Base-by-base conservation (phyloP, 2,329 filamentous ascomycete species). In the Ilyonectria mors-panacis region DNA sequence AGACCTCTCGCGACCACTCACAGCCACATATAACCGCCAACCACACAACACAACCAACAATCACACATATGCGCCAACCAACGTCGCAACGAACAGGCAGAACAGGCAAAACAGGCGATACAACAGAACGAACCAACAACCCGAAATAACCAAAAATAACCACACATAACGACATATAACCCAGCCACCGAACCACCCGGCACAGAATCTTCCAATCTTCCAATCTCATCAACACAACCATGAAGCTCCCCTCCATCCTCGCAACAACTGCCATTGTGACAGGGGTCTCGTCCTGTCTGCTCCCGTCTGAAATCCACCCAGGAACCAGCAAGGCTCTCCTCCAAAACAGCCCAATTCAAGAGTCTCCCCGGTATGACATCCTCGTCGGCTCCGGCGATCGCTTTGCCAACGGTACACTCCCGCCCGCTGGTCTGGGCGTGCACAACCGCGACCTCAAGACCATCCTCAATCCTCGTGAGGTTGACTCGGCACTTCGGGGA, bases 401-500 rank as follows among this genome's bases (percentile, higher is more conserved):
- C 17, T 83, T 83, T 76, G 75, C 78, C 19, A 75, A 78, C 62
- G 85, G 84, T 37, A 78, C 78, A 4, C 68, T 81, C 13, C 66
- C 66, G 0, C 80, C 81, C 3, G 63, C 71, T n/a, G 81, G 80
- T 26, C 62, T 81, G 6, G 77, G 79, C 12, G 70, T 72, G 2
- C 75, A 81, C 42, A 78, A 81, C 23, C 78, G 79, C 64, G 76
- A 76, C 33, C 80, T 86, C 59, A 67, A 77, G 47, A 82, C 79
- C 58, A 82, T 86, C 71, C 80, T 87, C 74, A 87, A 82, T 55
- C 76, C 81, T 42, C 70, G 73, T 12, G 85, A 87, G 70, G 78
- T 87, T 59, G 78, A 78, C 50, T 83, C 83, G 2, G 85, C 81
- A 1, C 77, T 86, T 35, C 72, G 81, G 30, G 83, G 79, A 28